Evolutionary conservation across 1,284 basidiomycete species (phyloP), one percentile per base, ranked within the genome.

Genomic region (Leucoagaricus sp.): DNA sequence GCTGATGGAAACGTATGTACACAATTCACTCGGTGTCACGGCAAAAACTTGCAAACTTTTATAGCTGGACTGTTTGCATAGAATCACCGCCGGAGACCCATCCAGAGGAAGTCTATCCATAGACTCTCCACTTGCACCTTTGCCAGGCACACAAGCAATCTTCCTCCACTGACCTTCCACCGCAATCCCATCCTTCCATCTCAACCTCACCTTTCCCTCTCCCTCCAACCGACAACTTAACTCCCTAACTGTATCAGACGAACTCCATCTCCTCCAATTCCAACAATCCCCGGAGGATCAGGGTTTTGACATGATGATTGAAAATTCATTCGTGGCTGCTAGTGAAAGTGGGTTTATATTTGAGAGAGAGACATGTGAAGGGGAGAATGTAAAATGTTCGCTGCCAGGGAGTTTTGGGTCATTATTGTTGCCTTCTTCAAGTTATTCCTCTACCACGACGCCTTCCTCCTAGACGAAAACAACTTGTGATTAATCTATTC

Each of bases 31-130:
- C 7, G 4, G 19, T 21, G 3, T 1, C 13, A 12, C 29, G 34
- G 42, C 10, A n/a, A 4, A 10, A 13, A 12, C 23, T 3, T 45
- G 29, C 4, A 40, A 38, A 17, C 3, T 40, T 9, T 9, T 23
- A n/a, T 34, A 83, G 80, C 61, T 81, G 7, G 65, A 67, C 38
- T 76, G 79, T 49, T 71, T 86, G 19, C 81, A 81, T 63, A 75
- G 70, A 55, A 88, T 95, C 60, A 83, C 82, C 13, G 87, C 89
- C 0, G 93, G 93, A 1, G 92, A 93, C 68, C 92, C 91, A 0
- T 85, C 84, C 21, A 79, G 68, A 10, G 93, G 93, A 0, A 83
- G 84, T 0, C 75, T 95, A 15, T 84, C 89, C 0, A 74, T 95
- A 1, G 86, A 89, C 33, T 79, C 83, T 15, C 77, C 83, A 34